phyloP scores from a whole-genome alignment of 495 filamentous ascomycete genomes.

The Annulohypoxylon moriforme region DNA sequence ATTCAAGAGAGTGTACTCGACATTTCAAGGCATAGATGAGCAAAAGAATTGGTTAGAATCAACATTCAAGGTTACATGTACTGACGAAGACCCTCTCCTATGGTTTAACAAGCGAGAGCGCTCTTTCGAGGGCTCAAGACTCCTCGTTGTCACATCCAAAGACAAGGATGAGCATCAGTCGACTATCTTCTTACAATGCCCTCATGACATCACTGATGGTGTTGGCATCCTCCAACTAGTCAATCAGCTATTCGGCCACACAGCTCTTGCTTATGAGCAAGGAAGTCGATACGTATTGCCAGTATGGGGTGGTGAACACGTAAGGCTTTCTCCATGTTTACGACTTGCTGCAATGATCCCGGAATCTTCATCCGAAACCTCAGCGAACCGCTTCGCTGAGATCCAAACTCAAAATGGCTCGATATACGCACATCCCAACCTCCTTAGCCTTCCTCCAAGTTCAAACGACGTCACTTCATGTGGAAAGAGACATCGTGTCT shows the following conservation, averaged over 20 bases:
- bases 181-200: slow-evolving; percentile 58
- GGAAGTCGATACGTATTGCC: slow-evolving; percentile 40
- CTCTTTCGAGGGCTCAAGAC: slow-evolving; percentile 49
- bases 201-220: slow-evolving; percentile 63
- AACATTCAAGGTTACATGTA: slow-evolving; percentile 52
- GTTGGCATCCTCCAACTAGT: slow-evolving; percentile 59
- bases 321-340: slow-evolving; percentile 31
- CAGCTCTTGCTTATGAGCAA: slow-evolving; percentile 30
- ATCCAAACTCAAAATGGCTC: slow-evolving; percentile 27
- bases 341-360: slow-evolving; percentile 41
- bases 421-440: slow-evolving; percentile 26
- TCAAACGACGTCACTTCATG: neutral
- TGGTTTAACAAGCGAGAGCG: slow-evolving; percentile 59
- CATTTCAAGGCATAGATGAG: slow-evolving; percentile 23
- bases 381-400: slow-evolving; percentile 21
- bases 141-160: slow-evolving; percentile 51
- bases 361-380: slow-evolving; percentile 18
- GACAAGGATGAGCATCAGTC: slow-evolving; percentile 21
- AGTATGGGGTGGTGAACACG: slow-evolving; percentile 19
- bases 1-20: slow-evolving; percentile 57
- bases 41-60: slow-evolving; percentile 50
- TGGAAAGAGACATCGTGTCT: slow-evolving; percentile 35
- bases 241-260: slow-evolving; percentile 40
- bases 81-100: slow-evolving; percentile 45
- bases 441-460: slow-evolving; percentile 28